These are phyloP conservation scores for Oenanthe sinensis DNA, from an alignment of 129 eudicot species.

Conservation along the genomic window DNA sequence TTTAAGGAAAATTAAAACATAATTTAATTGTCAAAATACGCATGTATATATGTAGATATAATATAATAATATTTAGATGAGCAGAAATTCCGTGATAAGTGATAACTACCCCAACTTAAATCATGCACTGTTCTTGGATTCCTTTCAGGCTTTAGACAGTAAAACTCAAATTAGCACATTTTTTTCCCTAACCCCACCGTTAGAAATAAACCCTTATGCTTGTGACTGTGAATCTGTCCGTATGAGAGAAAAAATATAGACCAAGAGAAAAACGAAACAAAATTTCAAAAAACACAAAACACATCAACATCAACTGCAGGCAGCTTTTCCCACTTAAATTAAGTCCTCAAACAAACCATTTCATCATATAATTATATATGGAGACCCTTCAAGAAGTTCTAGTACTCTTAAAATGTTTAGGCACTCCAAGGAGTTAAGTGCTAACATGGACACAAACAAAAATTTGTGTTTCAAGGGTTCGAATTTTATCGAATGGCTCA, in stretches of 20 bases:
- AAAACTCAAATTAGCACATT: slow-evolving; percentile 23
- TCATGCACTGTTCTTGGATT: slow-evolving; percentile 32
- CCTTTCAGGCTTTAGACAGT: slow-evolving; percentile 12
- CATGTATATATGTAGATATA: too few relatives aligned
- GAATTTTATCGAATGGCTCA: slow-evolving; percentile 74
- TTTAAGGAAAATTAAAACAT: too few relatives aligned
- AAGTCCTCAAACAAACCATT: slow-evolving; percentile 27
- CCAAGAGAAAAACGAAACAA: slow-evolving; percentile 2
- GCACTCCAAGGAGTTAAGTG: background rate
- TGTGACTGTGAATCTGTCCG: background rate
- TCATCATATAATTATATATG: slow-evolving; percentile 2
- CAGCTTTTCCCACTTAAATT: slow-evolving; percentile 32
- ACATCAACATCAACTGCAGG: slow-evolving; percentile 22
- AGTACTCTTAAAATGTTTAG: background rate
- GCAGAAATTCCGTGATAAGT: background rate
- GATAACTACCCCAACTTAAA: slow-evolving; percentile 2
- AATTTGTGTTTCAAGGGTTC: slow-evolving; percentile 48
- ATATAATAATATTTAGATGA: background rate
- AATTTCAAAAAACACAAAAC: slow-evolving; percentile 32
- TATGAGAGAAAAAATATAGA: background rate
- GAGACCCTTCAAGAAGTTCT: background rate
- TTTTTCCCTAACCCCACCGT: slow-evolving; percentile 29
- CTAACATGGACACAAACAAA: slow-evolving; percentile 26
- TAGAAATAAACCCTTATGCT: slow-evolving; percentile 8
- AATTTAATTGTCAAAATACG: too few relatives aligned